These are phyloP conservation scores for Solanum corneliomulleri DNA, from an alignment of 257 asterid genomes.

Conservation along the genomic window DNA sequence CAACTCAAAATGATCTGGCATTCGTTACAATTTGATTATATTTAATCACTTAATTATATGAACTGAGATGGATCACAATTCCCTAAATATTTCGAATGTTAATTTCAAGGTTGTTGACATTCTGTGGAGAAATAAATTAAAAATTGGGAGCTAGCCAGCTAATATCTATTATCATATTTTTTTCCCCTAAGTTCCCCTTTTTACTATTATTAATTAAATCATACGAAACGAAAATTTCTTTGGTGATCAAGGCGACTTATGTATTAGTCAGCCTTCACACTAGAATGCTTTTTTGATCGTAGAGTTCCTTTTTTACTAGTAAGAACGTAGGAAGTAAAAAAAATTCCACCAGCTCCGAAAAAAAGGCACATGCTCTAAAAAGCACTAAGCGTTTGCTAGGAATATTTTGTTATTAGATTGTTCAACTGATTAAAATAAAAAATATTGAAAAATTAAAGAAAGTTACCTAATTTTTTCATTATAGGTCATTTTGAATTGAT, in stretches of 20 bases:
- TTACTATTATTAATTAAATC: background rate
- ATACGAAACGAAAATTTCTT: background rate
- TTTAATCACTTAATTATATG: background rate
- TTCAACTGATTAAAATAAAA: too few species aligned
- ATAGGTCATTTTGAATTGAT: too few species aligned
- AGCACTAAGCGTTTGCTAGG: accelerated
- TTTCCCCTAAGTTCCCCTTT: background rate
- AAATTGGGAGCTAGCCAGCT: background rate
- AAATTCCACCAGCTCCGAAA: accelerated
- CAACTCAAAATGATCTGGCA: background rate
- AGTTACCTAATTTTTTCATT: too few species aligned
- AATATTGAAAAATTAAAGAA: too few species aligned
- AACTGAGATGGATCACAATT: background rate
- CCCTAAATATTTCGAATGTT: background rate
- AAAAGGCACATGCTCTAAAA: accelerated
- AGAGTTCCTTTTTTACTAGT: too few species aligned
- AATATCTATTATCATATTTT: background rate
- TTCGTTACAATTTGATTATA: background rate
- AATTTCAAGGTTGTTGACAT: background rate
- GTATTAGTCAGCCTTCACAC: accelerated
- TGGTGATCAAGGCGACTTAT: background rate
- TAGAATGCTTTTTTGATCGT: too few species aligned
- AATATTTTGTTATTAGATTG: too few species aligned
- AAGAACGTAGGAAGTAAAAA: accelerated
- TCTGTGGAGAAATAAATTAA: background rate